These are phyloP conservation scores for Geotrichum histeridarum DNA, from an alignment of 1,139 yeast genomes.

Conservation along the genomic window DNA sequence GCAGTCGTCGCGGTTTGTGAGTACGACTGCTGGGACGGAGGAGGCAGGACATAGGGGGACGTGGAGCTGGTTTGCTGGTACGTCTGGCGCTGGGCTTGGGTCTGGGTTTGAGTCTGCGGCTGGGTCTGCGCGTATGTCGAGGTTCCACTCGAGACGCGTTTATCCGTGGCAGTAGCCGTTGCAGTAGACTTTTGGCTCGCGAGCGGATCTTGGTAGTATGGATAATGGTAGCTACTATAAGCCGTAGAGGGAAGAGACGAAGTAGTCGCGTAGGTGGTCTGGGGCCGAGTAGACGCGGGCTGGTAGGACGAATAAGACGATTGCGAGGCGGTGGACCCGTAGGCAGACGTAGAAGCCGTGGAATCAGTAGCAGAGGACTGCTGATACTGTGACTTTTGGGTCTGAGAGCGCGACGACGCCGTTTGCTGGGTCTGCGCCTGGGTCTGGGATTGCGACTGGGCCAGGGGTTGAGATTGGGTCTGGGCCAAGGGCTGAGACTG, in stretches of 20 bases:
- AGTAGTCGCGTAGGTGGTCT: not conserved
- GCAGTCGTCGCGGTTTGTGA: not conserved
- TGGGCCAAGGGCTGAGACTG: slow-evolving; percentile 6
- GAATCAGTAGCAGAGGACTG: not conserved
- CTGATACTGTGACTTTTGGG: not conserved
- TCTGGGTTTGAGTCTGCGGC: not conserved
- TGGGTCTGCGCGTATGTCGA: no score
- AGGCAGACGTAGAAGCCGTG: not conserved
- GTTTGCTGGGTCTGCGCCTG: not conserved
- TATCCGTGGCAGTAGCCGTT: not conserved
- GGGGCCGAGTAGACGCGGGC: not conserved
- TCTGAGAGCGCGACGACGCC: no score
- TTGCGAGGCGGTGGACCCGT: not conserved
- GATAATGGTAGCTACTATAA: not conserved
- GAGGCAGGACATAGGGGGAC: slow-evolving; percentile 11
- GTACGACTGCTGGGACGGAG: slow-evolving; percentile 12
- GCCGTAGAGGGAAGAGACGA: no score
- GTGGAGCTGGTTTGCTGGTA: slow-evolving; percentile 1
- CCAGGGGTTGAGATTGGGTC: not conserved
- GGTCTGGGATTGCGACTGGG: slow-evolving; percentile 9
- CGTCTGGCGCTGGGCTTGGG: slow-evolving; percentile 8
- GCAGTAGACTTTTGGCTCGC: not conserved
- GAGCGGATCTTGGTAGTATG: not conserved
- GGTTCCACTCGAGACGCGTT: not conserved
- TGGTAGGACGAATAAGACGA: not conserved